Percentiles rank a stretch among this genome's conserved stretches.
Evolutionary conservation across 2,329 filamentous ascomycete species (phyloP).

Genomic region (Xylaria sp.): DNA sequence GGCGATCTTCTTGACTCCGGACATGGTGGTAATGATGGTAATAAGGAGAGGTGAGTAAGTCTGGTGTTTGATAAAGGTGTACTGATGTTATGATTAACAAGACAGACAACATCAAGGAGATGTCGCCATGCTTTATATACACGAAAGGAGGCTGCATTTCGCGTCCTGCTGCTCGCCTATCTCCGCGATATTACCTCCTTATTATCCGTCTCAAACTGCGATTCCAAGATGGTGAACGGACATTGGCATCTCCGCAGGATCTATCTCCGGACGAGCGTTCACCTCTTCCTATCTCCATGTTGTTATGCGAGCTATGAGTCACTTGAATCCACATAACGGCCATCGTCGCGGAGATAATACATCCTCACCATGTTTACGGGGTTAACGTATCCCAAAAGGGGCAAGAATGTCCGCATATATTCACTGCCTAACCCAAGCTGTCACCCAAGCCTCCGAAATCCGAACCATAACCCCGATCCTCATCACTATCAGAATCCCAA

Average conservation of each 20-base stretch:
- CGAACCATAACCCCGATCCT: not conserved
- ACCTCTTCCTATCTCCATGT: no score
- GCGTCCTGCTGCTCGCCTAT: no score
- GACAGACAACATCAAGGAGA: not conserved
- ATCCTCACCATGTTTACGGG: not conserved
- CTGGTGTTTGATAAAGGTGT: not conserved
- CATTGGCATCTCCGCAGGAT: no score
- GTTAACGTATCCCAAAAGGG: not conserved
- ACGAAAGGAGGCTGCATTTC: no score
- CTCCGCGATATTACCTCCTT: not conserved
- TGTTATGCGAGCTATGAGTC: no score
- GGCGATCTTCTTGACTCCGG: constrained; percentile 35
- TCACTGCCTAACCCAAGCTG: not conserved
- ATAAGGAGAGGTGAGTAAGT: not conserved
- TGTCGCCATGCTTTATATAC: not conserved
- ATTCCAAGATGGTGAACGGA: no score
- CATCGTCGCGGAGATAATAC: not conserved
- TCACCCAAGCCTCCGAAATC: not conserved
- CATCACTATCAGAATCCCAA: not conserved
- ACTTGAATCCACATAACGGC: no score
- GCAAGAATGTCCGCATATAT: not conserved
- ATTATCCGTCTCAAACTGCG: not conserved
- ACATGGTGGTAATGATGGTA: constrained; percentile 1
- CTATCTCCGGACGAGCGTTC: no score
- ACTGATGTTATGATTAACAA: no score